These are phyloP conservation scores for Marchantia paleacea DNA, from an alignment of 225 moss, liverwort and hornwort species.

Conservation along the genomic window DNA sequence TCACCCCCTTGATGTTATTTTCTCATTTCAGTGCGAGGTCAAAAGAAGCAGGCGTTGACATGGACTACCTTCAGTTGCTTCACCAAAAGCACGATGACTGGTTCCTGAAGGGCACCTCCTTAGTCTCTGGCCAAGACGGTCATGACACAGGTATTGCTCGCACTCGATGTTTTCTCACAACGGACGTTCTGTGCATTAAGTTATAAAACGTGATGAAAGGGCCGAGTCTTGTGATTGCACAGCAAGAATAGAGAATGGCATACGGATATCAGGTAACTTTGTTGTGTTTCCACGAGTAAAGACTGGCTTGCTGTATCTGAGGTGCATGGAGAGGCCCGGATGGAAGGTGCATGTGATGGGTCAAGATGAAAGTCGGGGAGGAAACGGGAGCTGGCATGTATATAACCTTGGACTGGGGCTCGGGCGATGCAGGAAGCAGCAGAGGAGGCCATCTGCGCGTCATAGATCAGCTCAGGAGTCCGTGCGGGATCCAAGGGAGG, in stretches of 20 bases:
- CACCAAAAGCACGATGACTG: constrained; percentile 51
- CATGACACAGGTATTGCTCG: neutral
- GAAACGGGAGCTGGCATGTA: neutral
- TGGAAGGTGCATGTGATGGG: neutral
- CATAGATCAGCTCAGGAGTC: constrained; percentile 25
- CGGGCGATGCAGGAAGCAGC: constrained; percentile 33
- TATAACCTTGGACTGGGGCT: too few species aligned
- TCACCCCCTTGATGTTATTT: neutral
- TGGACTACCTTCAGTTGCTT: constrained; percentile 44
- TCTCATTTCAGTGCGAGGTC: constrained; percentile 36
- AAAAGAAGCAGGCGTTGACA: constrained; percentile 43
- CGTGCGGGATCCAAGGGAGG: constrained; percentile 42
- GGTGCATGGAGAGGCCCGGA: neutral
- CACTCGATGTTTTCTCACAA: neutral
- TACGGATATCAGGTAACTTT: too few species aligned
- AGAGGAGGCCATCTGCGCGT: constrained; percentile 30
- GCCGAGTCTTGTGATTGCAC: too few species aligned
- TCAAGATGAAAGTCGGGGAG: neutral
- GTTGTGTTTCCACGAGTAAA: too few species aligned
- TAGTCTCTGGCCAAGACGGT: neutral
- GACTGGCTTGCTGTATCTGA: too few species aligned
- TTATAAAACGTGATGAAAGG: too few species aligned
- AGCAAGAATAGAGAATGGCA: too few species aligned
- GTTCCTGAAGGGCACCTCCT: constrained; percentile 44
- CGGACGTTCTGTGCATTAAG: neutral